These are phyloP conservation scores for Aspergillus hancockii DNA, from an alignment of 495 filamentous ascomycete species.

Conservation along the genomic window DNA sequence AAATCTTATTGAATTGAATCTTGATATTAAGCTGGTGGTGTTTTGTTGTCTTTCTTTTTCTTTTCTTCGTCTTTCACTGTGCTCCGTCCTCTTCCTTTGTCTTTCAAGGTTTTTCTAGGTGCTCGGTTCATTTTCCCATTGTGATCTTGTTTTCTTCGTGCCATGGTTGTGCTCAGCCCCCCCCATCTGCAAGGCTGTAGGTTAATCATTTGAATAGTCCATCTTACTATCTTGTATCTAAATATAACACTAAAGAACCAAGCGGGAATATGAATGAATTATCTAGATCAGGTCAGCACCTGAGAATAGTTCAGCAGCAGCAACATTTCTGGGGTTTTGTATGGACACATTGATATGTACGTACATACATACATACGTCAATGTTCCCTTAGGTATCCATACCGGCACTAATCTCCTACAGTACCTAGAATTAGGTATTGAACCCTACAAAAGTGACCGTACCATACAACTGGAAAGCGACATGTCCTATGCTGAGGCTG, in stretches of 20 bases:
- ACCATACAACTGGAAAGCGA: neutral
- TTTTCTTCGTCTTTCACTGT: neutral
- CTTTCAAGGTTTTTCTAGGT: neutral
- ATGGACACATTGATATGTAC: no score
- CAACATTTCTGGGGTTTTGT: no score
- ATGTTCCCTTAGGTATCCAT: neutral
- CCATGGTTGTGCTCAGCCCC: neutral
- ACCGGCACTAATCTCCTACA: neutral
- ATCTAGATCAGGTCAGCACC: neutral
- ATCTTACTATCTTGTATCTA: neutral
- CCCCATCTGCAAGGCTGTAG: neutral
- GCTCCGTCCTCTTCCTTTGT: neutral
- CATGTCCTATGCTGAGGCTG: neutral
- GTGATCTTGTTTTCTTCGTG: neutral
- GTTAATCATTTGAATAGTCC: neutral
- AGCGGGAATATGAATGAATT: neutral
- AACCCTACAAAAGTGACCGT: neutral
- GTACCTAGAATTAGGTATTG: neutral
- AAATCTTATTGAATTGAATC: slow-evolving; percentile 1
- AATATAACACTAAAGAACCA: neutral
- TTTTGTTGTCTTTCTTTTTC: neutral
- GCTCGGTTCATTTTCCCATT: neutral
- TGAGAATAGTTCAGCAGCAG: no score
- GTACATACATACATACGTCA: neutral
- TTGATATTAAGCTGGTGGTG: neutral